Conservation (phyloP, 2,329 filamentous ascomycete genomes). For the Aureobasidium sp. region DNA sequence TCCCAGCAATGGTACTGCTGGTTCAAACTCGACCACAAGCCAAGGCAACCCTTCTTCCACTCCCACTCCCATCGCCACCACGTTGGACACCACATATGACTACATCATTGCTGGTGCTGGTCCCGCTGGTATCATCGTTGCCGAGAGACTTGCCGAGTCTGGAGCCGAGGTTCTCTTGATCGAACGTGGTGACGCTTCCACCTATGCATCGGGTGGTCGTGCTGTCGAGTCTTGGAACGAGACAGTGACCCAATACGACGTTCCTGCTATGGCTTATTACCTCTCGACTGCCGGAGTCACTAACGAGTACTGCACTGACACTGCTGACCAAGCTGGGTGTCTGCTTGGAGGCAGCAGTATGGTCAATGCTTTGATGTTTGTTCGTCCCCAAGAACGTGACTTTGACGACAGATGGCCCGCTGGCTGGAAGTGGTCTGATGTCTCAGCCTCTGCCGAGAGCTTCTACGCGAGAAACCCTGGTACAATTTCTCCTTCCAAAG, state of each 20-base stretch:
- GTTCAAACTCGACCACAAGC: neutral
- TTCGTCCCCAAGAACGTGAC: constrained; percentile 47
- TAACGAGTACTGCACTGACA: constrained; percentile 24
- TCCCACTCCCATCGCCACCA: neutral
- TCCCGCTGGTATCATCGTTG: constrained; percentile 47
- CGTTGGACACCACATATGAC: constrained; percentile 15
- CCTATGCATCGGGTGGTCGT: constrained; percentile 8
- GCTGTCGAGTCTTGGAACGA: constrained; percentile 27
- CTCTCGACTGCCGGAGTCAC: constrained; percentile 21
- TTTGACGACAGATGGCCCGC: constrained; percentile 45
- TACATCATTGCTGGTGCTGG: constrained; percentile 45
- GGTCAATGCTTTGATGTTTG: constrained; percentile 49
- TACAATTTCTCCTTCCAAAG: constrained; percentile 38
- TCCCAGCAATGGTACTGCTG: neutral
- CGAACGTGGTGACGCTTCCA: constrained; percentile 44
- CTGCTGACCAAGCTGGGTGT: constrained; percentile 34
- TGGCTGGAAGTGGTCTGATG: constrained; percentile 47
- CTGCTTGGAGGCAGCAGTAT: constrained; percentile 47
- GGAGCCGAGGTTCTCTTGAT: constrained; percentile 47
- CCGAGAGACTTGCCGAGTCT: constrained; percentile 45
- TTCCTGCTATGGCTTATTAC: constrained; percentile 32
- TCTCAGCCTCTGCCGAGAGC: constrained; percentile 40
- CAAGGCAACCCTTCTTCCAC: neutral
- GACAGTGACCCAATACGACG: constrained; percentile 32
- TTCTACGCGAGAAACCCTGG: constrained; percentile 41